These are phyloP conservation scores for Mycena sp. DNA, from an alignment of 1,284 basidiomycete species.

Conservation along the genomic window DNA sequence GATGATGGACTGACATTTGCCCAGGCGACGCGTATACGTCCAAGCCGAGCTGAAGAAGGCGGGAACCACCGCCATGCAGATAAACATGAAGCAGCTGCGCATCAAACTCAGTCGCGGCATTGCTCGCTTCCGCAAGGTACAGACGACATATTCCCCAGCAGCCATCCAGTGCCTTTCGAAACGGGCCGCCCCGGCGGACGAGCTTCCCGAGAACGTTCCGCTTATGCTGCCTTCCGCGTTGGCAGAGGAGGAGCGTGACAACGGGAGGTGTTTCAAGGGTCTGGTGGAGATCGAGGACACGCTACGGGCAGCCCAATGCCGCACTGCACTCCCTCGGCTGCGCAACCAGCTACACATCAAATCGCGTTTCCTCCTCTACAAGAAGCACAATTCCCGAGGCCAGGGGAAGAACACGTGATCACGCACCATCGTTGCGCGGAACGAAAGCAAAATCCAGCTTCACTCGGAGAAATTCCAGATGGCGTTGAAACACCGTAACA, in stretches of 20 bases:
- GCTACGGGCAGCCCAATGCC: too few species aligned
- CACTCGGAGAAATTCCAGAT: too few species aligned
- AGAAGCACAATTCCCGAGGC: not conserved
- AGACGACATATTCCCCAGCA: slow-evolving; percentile 10
- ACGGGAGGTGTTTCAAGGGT: too few species aligned
- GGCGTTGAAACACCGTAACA: too few species aligned
- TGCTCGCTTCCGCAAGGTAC: not conserved
- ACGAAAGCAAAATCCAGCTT: too few species aligned
- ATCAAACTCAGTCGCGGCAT: not conserved
- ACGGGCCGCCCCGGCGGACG: not conserved
- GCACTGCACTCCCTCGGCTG: too few species aligned
- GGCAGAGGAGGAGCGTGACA: not conserved
- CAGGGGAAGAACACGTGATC: slow-evolving; percentile 22
- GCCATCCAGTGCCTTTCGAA: not conserved
- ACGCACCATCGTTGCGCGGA: not conserved
- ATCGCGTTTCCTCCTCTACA: too few species aligned
- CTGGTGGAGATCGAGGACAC: too few species aligned
- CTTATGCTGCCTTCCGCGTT: slow-evolving; percentile 18
- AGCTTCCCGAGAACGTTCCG: not conserved
- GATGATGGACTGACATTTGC: too few species aligned
- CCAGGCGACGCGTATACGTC: not conserved
- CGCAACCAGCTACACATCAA: too few species aligned
- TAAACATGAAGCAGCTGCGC: slow-evolving; percentile 2
- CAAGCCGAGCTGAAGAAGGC: not conserved
- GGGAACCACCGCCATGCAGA: not conserved